Conservation (phyloP, 306 rosid species). For the Medicago lupulina region DNA sequence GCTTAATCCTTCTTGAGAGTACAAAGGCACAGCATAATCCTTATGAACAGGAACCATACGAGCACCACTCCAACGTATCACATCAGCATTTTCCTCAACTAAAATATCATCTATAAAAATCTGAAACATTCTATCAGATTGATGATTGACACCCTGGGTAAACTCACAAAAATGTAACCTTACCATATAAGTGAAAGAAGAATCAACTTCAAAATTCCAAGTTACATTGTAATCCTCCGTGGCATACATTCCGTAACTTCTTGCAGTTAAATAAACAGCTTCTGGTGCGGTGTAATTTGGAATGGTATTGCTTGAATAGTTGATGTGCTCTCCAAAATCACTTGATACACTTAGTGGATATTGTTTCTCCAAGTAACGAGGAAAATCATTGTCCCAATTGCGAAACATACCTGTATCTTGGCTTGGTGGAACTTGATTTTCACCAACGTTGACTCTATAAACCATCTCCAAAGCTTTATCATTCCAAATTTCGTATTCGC, state of each 20-base stretch:
- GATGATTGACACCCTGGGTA: fast-evolving
- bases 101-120: background rate
- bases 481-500: fast-evolving
- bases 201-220: background rate
- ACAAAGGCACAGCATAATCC: conserved; percentile 42
- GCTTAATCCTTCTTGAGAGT: fast-evolving
- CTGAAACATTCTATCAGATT: too few species aligned
- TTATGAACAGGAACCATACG: background rate
- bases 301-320: background rate
- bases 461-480: background rate
- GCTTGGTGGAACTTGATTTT: background rate
- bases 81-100: background rate
- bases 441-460: conserved; percentile 30
- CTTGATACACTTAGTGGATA: background rate
- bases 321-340: background rate
- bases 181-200: background rate
- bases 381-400: background rate
- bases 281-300: background rate
- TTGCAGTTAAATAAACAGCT: background rate
- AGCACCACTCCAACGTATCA: background rate
- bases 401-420: too few species aligned
- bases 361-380: background rate
- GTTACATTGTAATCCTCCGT: background rate
- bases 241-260: background rate
- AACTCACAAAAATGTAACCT: background rate